phyloP scores from a whole-genome alignment of 257 asterid species.

The Hygrophila difformis region DNA sequence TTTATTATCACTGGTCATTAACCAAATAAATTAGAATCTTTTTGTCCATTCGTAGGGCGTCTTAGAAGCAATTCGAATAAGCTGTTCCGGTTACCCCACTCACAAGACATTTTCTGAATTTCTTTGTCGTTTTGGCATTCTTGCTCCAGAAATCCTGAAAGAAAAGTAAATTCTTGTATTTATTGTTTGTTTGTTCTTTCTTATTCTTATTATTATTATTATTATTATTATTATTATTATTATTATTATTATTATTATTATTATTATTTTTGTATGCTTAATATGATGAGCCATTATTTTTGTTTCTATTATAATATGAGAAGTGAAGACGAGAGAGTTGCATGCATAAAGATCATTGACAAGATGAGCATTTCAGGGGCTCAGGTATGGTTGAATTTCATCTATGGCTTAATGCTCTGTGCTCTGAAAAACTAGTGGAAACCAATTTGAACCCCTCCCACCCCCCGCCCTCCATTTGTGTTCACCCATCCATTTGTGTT shows the following conservation, averaged over 20 bases:
- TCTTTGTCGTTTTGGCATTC: slow-evolving; percentile 79
- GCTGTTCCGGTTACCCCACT: slow-evolving; percentile 99
- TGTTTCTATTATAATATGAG: slow-evolving; percentile 11
- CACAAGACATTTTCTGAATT: slow-evolving; percentile 88
- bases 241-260: too few relatives aligned
- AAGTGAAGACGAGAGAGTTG: slow-evolving; percentile 54
- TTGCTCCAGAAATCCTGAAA: slow-evolving; percentile 79
- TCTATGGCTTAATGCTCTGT: slow-evolving; percentile 1
- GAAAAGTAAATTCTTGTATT: slow-evolving; percentile 51
- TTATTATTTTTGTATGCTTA: too few relatives aligned
- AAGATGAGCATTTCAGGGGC: slow-evolving; percentile 60
- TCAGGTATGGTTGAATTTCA: slow-evolving; percentile 49
- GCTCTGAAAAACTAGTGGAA: slow-evolving; percentile 3
- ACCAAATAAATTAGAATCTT: not conserved
- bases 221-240: too few relatives aligned
- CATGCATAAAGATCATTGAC: slow-evolving; percentile 60
- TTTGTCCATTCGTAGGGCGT: slow-evolving; percentile 57
- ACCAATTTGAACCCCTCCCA: too few relatives aligned
- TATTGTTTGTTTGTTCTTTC: slow-evolving; percentile 7
- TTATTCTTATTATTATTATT: too few relatives aligned
- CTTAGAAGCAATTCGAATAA: slow-evolving; percentile 90
- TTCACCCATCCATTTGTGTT: too few relatives aligned
- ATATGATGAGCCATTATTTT: slow-evolving; percentile 17
- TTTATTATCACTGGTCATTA: not conserved
- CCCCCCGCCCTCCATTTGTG: too few relatives aligned